Conservation (phyloP, 2,329 filamentous ascomycete species). For the Aspergillus carbonarius region DNA sequence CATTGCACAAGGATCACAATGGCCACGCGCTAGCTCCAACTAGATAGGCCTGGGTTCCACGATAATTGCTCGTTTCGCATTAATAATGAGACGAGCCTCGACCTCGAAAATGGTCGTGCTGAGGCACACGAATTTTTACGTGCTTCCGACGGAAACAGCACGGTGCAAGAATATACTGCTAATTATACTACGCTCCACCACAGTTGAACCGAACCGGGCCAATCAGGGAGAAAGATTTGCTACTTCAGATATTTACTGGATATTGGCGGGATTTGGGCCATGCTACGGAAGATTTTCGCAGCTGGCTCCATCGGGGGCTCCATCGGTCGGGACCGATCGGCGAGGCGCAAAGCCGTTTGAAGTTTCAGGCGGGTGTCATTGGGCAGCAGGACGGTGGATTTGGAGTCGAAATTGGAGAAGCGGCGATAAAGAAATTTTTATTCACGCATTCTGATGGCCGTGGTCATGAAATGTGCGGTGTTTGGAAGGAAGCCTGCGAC, state of each 20-base stretch:
- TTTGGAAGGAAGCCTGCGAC: neutral
- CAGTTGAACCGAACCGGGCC: neutral
- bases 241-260: neutral
- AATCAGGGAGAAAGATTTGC: neutral
- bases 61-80: neutral
- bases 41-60: neutral
- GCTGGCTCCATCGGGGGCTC: constrained; percentile 16
- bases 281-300: constrained; percentile 1
- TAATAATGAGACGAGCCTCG: constrained; percentile 6
- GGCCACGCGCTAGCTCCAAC: neutral
- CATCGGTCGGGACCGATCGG: constrained; percentile 26
- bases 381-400: constrained; percentile 6
- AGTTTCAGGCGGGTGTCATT: constrained; percentile 8
- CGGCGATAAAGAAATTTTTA: constrained; percentile 9
- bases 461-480: neutral
- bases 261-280: neutral
- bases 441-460: constrained; percentile 13
- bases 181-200: constrained; percentile 2
- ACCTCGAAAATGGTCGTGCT: neutral
- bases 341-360: constrained; percentile 11
- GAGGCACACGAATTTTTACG: neutral
- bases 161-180: neutral
- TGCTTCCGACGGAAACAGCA: constrained; percentile 3
- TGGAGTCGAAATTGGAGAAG: constrained; percentile 7
- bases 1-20: neutral